Base-by-base conservation (phyloP, 306 rosid genomes). In the Cicer pinnatifidum region DNA sequence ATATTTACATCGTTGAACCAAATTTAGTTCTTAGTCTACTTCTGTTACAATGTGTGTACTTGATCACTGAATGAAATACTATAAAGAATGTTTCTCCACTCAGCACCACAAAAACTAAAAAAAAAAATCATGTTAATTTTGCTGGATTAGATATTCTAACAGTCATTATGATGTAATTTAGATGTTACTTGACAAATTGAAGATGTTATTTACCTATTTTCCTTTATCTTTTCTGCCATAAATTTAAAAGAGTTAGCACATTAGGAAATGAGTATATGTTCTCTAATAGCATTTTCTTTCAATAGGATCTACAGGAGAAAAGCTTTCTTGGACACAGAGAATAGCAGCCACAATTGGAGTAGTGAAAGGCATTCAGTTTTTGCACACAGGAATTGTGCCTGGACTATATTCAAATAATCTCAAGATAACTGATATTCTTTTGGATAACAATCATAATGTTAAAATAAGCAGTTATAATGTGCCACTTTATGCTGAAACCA, bases 371-470 rank as follows among this genome's bases (percentile, higher is more conserved):
- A 72, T 94, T 86, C 99, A 88, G 75, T 94, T 91, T 85, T 82
- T 94, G 82, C 99, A 94, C 80, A 89, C 99, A 41, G 97, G 99
- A 73, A 89, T 82, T 41, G 94, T 91, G 73, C 97, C 99, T 13
- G 99, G 99, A 38, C 72, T 94, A 11, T 89, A 86, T 52, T 88
- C 92, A 13, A 87, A 88, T 72, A 91, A 87, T 84, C 78, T 89
- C 77, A 94, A 87, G 88, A 91, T 91, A 70, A 94, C 91, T 69
- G 90, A 94, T 62, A 83, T 91, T 81, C 80, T 91, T 38, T 76
- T 91, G 75, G 96, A 91, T 81, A 89, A 80, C 40, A 81, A 87
- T 80, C 91, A 73, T 73, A 93, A 86, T 50, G 93, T 86, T 20
- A 94, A 94, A 79, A 86, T 94, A 82, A 84, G 90, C 84, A 87